Evolutionary conservation across 345 rosid genomes (phyloP).

Genomic region (Acer yangbiense): DNA sequence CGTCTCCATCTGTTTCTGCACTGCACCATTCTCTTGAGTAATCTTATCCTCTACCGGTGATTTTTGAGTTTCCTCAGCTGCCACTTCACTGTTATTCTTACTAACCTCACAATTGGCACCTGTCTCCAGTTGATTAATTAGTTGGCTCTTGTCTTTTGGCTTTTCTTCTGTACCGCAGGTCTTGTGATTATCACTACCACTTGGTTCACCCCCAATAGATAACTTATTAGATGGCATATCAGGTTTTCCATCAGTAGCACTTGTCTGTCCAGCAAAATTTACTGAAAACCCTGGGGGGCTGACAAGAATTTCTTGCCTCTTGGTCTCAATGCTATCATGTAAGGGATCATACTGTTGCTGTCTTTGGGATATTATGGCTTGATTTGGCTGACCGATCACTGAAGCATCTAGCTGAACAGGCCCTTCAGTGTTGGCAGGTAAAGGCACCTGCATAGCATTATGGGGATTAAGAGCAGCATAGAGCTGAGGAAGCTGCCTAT

Average conservation of each 20-base stretch:
- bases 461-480: conserved; percentile 51
- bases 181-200: conserved; percentile 19
- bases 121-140: conserved; percentile 23
- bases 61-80: conserved; percentile 43
- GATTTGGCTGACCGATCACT: conserved; percentile 36
- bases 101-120: conserved; percentile 34
- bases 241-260: conserved; percentile 30
- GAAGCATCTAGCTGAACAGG: conserved; percentile 39
- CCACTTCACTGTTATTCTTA: conserved; percentile 32
- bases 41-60: conserved; percentile 39
- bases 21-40: conserved; percentile 37
- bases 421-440: conserved; percentile 33
- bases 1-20: conserved; percentile 50
- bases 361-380: conserved; percentile 35
- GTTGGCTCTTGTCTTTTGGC: conserved; percentile 22
- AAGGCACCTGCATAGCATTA: conserved; percentile 37
- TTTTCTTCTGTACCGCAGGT: conserved; percentile 23
- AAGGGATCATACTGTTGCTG: conserved; percentile 58
- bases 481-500: conserved; percentile 71
- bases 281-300: conserved; percentile 27
- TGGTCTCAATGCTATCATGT: conserved; percentile 44
- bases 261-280: conserved; percentile 26
- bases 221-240: conserved; percentile 24
- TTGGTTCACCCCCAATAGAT: conserved; percentile 18
- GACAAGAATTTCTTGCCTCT: conserved; percentile 28